A percentile compares a stretch with the other conserved stretches of the same genome.
phyloP scores from a whole-genome alignment of 441 rosid species.

The Gossypium schwendimanii region DNA sequence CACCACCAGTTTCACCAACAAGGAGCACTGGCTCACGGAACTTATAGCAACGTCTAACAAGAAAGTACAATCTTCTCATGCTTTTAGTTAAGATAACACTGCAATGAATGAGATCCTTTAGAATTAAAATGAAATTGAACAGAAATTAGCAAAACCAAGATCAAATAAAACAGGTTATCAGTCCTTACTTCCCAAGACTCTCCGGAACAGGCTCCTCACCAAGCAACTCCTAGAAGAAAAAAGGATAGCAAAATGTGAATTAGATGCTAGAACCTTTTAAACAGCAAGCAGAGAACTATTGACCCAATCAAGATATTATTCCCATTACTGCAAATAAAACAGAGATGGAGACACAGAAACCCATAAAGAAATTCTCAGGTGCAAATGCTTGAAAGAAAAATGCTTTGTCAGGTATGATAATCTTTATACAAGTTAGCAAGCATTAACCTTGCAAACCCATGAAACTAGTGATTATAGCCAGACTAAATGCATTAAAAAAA shows the following conservation, averaged over 20 bases:
- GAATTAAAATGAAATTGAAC: slow-evolving; percentile 20
- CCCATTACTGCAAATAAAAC: neutral
- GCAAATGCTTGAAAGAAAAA: neutral
- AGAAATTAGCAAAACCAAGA: slow-evolving; percentile 7
- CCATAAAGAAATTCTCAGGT: neutral
- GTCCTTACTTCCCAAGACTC: slow-evolving; percentile 43
- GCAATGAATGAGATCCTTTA: slow-evolving; percentile 23
- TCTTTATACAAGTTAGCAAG: neutral
- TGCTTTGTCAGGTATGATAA: neutral
- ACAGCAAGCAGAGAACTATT: neutral
- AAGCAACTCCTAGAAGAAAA: slow-evolving; percentile 40
- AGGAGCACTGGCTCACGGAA: slow-evolving; percentile 93
- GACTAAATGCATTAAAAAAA: neutral
- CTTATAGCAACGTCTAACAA: slow-evolving; percentile 71
- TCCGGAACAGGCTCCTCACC: slow-evolving; percentile 29
- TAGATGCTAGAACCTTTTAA: neutral
- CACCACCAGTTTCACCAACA: slow-evolving; percentile 99
- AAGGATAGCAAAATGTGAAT: neutral
- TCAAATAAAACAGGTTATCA: neutral
- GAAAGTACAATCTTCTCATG: slow-evolving; percentile 85
- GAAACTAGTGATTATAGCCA: neutral
- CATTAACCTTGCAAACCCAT: neutral
- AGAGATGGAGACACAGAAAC: neutral
- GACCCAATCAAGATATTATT: neutral
- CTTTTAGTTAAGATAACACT: slow-evolving; percentile 76